A percentile compares a stretch with the other conserved stretches of the same genome.
Evolutionary conservation across 108 stramenopile species (phyloP).

Genomic region (Skeletonema grethae): DNA sequence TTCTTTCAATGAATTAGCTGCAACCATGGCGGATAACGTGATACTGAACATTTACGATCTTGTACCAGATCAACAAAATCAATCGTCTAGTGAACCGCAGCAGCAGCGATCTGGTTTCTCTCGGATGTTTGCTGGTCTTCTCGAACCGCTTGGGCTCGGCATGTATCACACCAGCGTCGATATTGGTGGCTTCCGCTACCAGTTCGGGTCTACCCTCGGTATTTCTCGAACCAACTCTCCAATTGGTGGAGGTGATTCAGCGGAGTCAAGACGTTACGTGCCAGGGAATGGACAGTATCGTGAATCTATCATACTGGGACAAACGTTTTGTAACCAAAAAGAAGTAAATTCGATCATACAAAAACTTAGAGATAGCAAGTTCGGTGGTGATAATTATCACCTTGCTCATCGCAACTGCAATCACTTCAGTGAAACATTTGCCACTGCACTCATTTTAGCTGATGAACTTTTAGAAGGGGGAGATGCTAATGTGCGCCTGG

Average conservation of each 20-base stretch:
- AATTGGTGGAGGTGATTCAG: slow-evolving; percentile 32
- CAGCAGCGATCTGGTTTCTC: slow-evolving; percentile 15
- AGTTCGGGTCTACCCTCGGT: slow-evolving; percentile 31
- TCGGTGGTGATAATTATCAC: slow-evolving; percentile 48
- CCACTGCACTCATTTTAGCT: slow-evolving; percentile 37
- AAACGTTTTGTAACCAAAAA: slow-evolving; percentile 32
- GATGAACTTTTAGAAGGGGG: slow-evolving; percentile 26
- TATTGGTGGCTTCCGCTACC: slow-evolving; percentile 44
- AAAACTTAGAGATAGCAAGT: slow-evolving; percentile 37
- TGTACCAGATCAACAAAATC: slow-evolving; percentile 24
- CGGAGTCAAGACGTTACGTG: slow-evolving; percentile 35
- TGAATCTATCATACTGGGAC: slow-evolving; percentile 43
- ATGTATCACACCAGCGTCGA: slow-evolving; percentile 52
- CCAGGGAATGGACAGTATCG: slow-evolving; percentile 43
- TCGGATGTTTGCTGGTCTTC: slow-evolving; percentile 25
- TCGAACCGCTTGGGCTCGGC: slow-evolving; percentile 41
- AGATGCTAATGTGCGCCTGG: slow-evolving; percentile 8
- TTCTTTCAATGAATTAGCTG: too few relatives aligned
- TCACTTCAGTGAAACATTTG: slow-evolving; percentile 54
- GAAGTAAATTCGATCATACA: slow-evolving; percentile 45
- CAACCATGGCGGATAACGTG: slow-evolving; percentile 38
- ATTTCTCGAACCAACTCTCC: slow-evolving; percentile 37
- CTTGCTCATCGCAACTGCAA: slow-evolving; percentile 53
- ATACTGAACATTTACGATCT: slow-evolving; percentile 53
- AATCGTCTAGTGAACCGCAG: too few relatives aligned